phyloP scores from a whole-genome alignment of 768 basidiomycete species.

The Pisolithus microcarpus region DNA sequence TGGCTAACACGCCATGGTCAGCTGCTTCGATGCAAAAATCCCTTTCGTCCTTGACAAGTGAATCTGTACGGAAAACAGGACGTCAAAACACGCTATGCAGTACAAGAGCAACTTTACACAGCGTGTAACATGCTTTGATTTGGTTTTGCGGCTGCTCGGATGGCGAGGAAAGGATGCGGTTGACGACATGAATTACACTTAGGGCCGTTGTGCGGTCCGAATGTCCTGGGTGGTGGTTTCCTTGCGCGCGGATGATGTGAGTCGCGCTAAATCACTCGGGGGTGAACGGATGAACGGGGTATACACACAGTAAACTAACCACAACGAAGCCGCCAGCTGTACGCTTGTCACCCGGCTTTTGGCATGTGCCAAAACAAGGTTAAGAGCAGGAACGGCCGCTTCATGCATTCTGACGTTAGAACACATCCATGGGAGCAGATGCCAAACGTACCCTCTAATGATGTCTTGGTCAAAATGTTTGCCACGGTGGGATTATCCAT shows the following conservation, averaged over 20 bases:
- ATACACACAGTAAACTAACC: slow-evolving; percentile 34
- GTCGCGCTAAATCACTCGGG: slow-evolving; percentile 40
- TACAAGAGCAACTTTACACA: slow-evolving; percentile 44
- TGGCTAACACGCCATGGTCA: slow-evolving; percentile 60
- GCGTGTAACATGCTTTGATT: slow-evolving; percentile 67
- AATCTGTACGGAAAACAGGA: slow-evolving; percentile 30
- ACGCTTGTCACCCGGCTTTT: slow-evolving; percentile 55
- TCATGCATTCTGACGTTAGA: slow-evolving; percentile 1
- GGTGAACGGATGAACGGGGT: background rate
- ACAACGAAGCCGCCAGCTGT: slow-evolving; percentile 64
- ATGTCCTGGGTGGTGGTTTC: slow-evolving; percentile 21
- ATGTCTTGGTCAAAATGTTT: slow-evolving; percentile 36
- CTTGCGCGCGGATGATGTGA: slow-evolving; percentile 50
- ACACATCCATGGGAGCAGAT: slow-evolving; percentile 15
- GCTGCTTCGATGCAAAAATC: slow-evolving; percentile 60
- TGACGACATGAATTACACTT: slow-evolving; percentile 65
- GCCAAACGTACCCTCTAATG: slow-evolving; percentile 33
- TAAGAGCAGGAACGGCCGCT: slow-evolving; percentile 22
- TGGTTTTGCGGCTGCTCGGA: slow-evolving; percentile 37
- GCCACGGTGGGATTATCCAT: slow-evolving; percentile 57
- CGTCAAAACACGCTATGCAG: background rate
- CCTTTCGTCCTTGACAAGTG: slow-evolving; percentile 66
- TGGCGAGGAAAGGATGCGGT: slow-evolving; percentile 45
- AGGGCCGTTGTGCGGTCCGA: slow-evolving; percentile 43
- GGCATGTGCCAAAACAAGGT: slow-evolving; percentile 41